phyloP scores from a whole-genome alignment of 768 basidiomycete species.

The Cubamyces lactineus region DNA sequence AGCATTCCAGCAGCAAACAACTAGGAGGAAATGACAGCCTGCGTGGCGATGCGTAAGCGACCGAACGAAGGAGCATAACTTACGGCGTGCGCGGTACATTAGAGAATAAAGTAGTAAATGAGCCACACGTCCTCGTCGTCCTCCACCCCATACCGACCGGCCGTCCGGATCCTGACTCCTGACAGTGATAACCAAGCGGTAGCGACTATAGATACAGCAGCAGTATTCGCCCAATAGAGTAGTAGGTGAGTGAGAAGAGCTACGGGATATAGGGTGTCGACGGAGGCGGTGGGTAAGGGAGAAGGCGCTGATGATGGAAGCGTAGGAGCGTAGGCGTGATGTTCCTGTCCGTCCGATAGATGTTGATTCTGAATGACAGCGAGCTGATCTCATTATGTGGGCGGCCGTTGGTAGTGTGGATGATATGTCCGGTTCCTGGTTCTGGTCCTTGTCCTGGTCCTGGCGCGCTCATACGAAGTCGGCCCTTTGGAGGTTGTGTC shows the following conservation, averaged over 20 bases:
- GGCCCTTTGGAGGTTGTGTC: constrained; percentile 50
- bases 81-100: constrained; percentile 5
- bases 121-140: not conserved
- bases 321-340: too few relatives aligned
- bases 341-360: too few relatives aligned
- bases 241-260: too few relatives aligned
- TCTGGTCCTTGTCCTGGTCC: not conserved
- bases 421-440: not conserved
- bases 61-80: not conserved
- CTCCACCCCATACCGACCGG: not conserved
- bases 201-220: constrained; percentile 1
- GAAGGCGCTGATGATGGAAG: too few relatives aligned
- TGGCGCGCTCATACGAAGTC: constrained; percentile 20
- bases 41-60: not conserved
- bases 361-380: too few relatives aligned
- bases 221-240: too few relatives aligned
- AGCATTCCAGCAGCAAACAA: not conserved
- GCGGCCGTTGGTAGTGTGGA: too few relatives aligned
- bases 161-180: not conserved
- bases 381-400: too few relatives aligned
- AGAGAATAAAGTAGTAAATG: constrained; percentile 5
- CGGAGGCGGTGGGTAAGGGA: too few relatives aligned
- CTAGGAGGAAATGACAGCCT: not conserved
- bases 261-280: too few relatives aligned
- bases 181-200: not conserved